Conservation (phyloP, 345 rosid species). For the Noccaea bulbosa region DNA sequence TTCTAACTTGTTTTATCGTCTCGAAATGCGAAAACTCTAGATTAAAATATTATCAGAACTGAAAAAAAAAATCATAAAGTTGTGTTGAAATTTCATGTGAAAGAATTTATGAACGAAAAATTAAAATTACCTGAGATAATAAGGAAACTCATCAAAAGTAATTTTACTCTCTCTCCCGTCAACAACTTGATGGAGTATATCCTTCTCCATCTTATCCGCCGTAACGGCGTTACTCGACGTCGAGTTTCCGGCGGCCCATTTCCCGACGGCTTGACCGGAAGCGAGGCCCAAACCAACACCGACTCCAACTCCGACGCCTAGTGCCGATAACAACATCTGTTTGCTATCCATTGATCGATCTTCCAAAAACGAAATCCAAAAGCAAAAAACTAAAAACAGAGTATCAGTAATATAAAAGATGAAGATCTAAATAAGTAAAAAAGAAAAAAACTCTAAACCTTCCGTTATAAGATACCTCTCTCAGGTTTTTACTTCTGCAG, state of each 20-base stretch:
- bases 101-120: not conserved
- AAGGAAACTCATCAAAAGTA: slow-evolving; percentile 48
- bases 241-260: slow-evolving; percentile 37
- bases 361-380: not conserved
- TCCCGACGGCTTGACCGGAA: slow-evolving; percentile 43
- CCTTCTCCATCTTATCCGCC: slow-evolving; percentile 50
- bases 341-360: slow-evolving; percentile 45
- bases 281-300: slow-evolving; percentile 46
- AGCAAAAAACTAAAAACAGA: not conserved
- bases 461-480: not conserved
- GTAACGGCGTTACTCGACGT: slow-evolving; percentile 40
- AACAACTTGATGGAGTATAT: slow-evolving; percentile 46
- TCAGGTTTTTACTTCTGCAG: not conserved
- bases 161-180: slow-evolving; percentile 45
- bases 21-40: slow-evolving; percentile 15
- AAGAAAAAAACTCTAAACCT: not conserved
- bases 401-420: slow-evolving; percentile 2
- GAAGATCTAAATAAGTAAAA: slow-evolving; percentile 13
- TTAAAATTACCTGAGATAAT: slow-evolving; percentile 44
- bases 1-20: slow-evolving; percentile 27
- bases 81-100: not conserved
- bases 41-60: not conserved
- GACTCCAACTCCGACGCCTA: slow-evolving; percentile 50
- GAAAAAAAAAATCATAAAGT: not conserved
- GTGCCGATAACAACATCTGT: slow-evolving; percentile 48